phyloP scores from a whole-genome alignment of 2,329 filamentous ascomycete genomes.

The Pestalotiopsis sp. region DNA sequence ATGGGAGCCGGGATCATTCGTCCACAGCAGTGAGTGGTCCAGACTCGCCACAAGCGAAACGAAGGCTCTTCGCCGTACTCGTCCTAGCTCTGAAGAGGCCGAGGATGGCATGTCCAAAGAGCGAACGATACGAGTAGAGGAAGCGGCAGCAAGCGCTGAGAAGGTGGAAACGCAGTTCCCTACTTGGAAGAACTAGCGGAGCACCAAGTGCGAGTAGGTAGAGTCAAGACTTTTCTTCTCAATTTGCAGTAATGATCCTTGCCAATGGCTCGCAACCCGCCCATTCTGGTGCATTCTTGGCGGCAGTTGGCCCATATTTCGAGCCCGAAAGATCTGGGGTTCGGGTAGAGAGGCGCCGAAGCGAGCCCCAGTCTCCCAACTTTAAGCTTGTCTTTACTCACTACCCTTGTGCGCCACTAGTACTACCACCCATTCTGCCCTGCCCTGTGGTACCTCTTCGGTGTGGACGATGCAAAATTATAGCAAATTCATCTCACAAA shows the following conservation, averaged over 20 bases:
- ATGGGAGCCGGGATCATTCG: background rate
- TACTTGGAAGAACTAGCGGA: background rate
- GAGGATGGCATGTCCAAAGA: background rate
- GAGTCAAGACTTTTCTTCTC: background rate
- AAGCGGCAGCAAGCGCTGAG: background rate
- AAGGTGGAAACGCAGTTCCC: background rate
- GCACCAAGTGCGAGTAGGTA: background rate
- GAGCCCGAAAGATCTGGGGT: constrained; percentile 2
- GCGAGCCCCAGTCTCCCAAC: background rate
- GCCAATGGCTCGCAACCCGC: background rate
- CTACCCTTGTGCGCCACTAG: background rate
- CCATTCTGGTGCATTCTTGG: constrained; percentile 1
- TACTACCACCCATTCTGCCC: background rate
- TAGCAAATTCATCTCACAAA: no score
- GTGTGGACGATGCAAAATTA: background rate
- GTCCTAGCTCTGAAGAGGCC: background rate
- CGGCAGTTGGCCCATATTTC: constrained; percentile 7
- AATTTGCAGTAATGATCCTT: background rate
- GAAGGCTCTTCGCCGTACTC: background rate
- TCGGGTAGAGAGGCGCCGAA: constrained; percentile 12
- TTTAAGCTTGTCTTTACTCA: no score
- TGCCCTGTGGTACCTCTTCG: background rate
- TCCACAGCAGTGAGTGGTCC: background rate
- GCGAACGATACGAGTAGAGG: background rate
- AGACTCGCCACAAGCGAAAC: background rate